phyloP scores from a whole-genome alignment of 306 rosid genomes.

The Acacia acuminata region DNA sequence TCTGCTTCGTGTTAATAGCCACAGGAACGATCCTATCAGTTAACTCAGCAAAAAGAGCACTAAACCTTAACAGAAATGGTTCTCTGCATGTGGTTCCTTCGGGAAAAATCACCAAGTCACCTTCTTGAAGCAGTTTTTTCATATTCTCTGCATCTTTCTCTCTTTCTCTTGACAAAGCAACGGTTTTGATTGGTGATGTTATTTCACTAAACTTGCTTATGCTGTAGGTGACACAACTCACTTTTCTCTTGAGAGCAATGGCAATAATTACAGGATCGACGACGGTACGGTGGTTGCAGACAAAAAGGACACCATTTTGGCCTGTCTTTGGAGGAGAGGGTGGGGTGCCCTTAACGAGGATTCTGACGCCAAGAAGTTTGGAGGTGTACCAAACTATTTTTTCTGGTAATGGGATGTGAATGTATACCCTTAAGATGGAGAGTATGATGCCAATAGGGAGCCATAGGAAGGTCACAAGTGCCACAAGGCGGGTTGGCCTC shows the following conservation, averaged over 20 bases:
- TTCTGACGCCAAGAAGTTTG: background rate
- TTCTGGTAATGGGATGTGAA: background rate
- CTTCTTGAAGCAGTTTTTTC: background rate
- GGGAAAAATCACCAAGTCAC: background rate
- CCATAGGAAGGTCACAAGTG: background rate
- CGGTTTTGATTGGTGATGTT: background rate
- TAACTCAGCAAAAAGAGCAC: background rate
- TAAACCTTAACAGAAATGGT: background rate
- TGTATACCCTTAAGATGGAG: background rate
- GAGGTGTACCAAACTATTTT: background rate
- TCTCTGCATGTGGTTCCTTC: background rate
- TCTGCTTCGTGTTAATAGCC: background rate
- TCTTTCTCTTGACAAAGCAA: background rate
- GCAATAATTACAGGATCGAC: background rate
- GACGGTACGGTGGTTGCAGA: background rate
- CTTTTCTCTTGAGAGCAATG: background rate
- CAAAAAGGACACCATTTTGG: background rate
- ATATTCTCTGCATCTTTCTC: background rate
- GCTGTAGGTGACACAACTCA: background rate
- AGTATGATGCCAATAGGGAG: background rate
- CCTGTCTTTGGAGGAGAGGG: background rate
- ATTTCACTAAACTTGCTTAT: background rate
- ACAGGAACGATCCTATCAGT: background rate
- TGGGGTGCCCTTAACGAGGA: background rate
- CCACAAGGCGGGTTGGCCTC: background rate